phyloP scores from a whole-genome alignment of 2,329 filamentous ascomycete genomes.

The Talaromyces sp. region DNA sequence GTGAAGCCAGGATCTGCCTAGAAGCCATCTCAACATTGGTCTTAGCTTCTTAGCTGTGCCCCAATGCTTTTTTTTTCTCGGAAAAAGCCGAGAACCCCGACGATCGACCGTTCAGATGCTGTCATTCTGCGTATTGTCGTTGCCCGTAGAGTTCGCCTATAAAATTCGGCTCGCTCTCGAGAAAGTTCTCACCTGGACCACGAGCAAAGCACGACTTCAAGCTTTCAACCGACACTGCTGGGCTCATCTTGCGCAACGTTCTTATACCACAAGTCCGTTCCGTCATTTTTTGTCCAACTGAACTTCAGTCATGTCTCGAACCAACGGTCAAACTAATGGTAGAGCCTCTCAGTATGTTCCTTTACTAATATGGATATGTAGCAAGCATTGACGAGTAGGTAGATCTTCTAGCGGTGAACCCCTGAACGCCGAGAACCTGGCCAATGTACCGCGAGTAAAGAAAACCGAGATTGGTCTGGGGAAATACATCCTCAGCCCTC shows the following conservation, averaged over 20 bases:
- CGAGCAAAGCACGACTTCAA: neutral
- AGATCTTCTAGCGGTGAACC: neutral
- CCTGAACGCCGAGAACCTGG: slow-evolving; percentile 5
- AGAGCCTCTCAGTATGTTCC: neutral
- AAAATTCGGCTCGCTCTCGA: neutral
- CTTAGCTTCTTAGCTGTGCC: neutral
- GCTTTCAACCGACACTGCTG: too few species aligned
- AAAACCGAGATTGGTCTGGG: neutral
- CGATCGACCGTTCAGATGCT: neutral
- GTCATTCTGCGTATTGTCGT: neutral
- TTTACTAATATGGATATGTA: neutral
- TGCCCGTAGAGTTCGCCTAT: neutral
- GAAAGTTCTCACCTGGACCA: neutral
- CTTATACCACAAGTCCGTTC: neutral
- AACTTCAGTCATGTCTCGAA: neutral
- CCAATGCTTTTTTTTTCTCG: too few species aligned
- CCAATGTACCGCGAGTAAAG: slow-evolving; percentile 1
- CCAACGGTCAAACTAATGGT: neutral
- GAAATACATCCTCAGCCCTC: neutral
- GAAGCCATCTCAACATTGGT: neutral
- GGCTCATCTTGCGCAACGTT: neutral
- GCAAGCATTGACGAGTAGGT: neutral
- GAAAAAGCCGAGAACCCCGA: neutral
- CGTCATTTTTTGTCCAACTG: neutral
- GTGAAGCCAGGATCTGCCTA: neutral